These are phyloP conservation scores for Diaporthe ampelina DNA, from an alignment of 2,329 filamentous ascomycete genomes.

Conservation along the genomic window DNA sequence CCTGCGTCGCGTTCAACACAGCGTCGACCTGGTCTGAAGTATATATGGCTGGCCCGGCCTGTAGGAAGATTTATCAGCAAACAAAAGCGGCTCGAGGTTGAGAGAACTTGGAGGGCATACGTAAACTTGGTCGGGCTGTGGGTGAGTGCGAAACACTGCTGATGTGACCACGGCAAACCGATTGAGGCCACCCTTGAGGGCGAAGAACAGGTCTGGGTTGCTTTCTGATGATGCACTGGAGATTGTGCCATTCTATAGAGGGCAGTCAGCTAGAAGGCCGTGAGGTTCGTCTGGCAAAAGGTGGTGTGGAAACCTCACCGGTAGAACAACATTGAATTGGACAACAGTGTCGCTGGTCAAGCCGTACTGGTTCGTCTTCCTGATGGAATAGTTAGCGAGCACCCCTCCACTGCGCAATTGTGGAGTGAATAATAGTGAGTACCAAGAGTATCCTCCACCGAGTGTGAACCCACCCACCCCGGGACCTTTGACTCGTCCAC, in stretches of 20 bases:
- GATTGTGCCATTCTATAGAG: constrained; percentile 46
- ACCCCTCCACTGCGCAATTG: too few relatives aligned
- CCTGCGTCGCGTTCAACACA: constrained; percentile 47
- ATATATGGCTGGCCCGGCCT: constrained; percentile 37
- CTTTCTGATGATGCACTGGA: constrained; percentile 40
- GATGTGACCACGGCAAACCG: constrained; percentile 48
- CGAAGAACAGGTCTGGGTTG: constrained; percentile 46
- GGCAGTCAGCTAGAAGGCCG: not conserved
- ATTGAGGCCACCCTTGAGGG: constrained; percentile 47
- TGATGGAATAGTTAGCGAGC: not conserved
- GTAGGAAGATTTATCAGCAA: not conserved
- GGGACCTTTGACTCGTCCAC: constrained; percentile 46
- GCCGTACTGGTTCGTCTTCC: constrained; percentile 49
- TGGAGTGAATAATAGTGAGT: not conserved
- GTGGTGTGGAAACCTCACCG: constrained; percentile 35
- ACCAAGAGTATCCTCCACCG: constrained; percentile 49
- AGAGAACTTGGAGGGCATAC: constrained; percentile 13
- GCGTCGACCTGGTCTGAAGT: constrained; percentile 37
- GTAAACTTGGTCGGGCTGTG: constrained; percentile 43
- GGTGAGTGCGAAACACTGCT: constrained; percentile 43
- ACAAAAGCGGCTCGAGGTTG: not conserved
- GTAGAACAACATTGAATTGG: constrained; percentile 46
- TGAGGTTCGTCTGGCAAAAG: not conserved
- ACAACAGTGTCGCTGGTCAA: constrained; percentile 46
- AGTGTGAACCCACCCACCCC: constrained; percentile 48